Evolutionary conservation across 1,139 yeast species (phyloP), one percentile per base, ranked within the genome.

Genomic region (Ogataea hybrid): DNA sequence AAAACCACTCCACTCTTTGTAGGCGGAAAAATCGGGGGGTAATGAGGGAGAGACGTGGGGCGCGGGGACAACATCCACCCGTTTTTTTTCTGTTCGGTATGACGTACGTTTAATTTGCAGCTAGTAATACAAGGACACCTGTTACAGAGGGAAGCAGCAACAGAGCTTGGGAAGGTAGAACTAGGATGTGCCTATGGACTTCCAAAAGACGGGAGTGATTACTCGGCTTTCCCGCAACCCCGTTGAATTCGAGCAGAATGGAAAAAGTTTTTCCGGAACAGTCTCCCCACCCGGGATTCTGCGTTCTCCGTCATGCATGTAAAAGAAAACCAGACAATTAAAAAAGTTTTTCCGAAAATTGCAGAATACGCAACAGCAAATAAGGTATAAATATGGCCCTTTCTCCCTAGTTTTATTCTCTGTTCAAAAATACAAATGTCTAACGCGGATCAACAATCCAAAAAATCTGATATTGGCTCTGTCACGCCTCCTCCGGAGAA

Each of bases 401-500:
- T 20, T 7, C 20, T 17, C 15, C 15, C 15, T 14, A 14, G 15
- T 14, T 14, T 25, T 14, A 22, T 12, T 4, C 20, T n/a, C 36
- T 18, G 34, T 32, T 18, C 25, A 30, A 14, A 27, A 20, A 20
- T 12, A 20, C 22, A 30, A 42, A 47, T 47, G 51, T 47, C 15
- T 14, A 14, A 38, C 32, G 41, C 51, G 17, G 48, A 45, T 32
- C 41, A 38, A 32, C 37, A 39, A 28, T 48, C 51, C 20, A 44
- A 44, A 23, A 39, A 33, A 31, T 44, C 51, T 30, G 51, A 44
- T 18, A 39, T 45, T 25, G 43, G 35, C 16, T 38, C 48, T 12
- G 37, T 34, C 28, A 45, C 50, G 15, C 51, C 51, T 41, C 48
- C 50, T 28, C 51, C 54, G n/a, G 51, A 49, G 36, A 45, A 50